phyloP scores from a whole-genome alignment of 345 rosid genomes.

The Arabis hirsuta region DNA sequence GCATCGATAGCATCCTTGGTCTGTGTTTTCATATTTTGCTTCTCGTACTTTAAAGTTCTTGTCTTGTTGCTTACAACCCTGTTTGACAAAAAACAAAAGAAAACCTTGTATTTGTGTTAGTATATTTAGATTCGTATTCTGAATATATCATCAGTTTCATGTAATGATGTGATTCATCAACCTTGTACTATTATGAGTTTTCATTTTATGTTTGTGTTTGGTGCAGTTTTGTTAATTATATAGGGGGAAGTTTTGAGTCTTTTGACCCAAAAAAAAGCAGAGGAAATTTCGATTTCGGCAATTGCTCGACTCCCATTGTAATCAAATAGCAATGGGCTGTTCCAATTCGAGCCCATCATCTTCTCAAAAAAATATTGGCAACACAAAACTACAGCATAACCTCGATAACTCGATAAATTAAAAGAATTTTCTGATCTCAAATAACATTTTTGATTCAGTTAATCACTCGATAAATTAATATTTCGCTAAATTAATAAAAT shows the following conservation, averaged over 20 bases:
- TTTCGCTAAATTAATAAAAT: too few relatives aligned
- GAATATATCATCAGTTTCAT: constrained; percentile 8
- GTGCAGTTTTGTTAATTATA: background rate
- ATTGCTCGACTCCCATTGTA: background rate
- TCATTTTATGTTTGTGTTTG: background rate
- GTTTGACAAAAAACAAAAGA: too few relatives aligned
- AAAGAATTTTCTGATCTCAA: too few relatives aligned
- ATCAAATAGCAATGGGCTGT: constrained; percentile 3
- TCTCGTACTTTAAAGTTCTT: background rate
- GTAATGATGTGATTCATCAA: constrained; percentile 6
- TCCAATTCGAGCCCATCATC: background rate
- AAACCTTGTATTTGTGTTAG: background rate
- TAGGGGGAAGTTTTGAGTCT: background rate
- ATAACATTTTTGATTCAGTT: too few relatives aligned
- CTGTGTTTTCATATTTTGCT: constrained; percentile 12
- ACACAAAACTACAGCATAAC: too few relatives aligned
- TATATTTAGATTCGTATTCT: constrained; percentile 11
- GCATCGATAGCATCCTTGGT: background rate
- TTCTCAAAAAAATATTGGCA: background rate
- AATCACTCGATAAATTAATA: too few relatives aligned
- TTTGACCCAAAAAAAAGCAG: background rate
- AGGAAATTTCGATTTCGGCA: background rate
- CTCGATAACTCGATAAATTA: too few relatives aligned
- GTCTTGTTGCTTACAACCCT: background rate
- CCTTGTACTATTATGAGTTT: background rate